These are phyloP conservation scores for Paraphoma chrysanthemicola DNA, from an alignment of 2,329 filamentous ascomycete genomes.

Conservation along the genomic window DNA sequence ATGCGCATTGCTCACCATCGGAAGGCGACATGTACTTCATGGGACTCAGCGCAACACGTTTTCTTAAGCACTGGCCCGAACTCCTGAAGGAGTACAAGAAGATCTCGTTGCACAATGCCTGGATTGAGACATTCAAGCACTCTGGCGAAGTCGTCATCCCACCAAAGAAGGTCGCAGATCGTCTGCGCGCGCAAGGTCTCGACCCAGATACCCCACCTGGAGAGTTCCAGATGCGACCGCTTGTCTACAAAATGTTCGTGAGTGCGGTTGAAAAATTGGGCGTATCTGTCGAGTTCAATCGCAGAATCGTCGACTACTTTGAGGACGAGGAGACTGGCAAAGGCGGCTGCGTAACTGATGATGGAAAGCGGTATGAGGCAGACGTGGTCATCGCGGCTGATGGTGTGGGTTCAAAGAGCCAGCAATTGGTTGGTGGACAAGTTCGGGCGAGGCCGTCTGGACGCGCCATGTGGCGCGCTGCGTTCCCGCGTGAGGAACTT, in stretches of 20 bases:
- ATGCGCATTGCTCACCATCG: slow-evolving; percentile 8
- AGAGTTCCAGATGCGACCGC: slow-evolving; percentile 63
- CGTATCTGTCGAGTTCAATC: slow-evolving; percentile 52
- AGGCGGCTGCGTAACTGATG: slow-evolving; percentile 44
- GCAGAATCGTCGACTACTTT: slow-evolving; percentile 53
- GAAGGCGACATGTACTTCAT: slow-evolving; percentile 67
- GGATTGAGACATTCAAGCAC: slow-evolving; percentile 64
- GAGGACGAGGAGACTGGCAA: slow-evolving; percentile 50
- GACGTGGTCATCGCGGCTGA: slow-evolving; percentile 51
- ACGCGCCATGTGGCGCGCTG: slow-evolving; percentile 50
- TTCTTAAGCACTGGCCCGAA: slow-evolving; percentile 64
- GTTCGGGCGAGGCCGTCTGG: slow-evolving; percentile 50
- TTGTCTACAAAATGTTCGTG: slow-evolving; percentile 64
- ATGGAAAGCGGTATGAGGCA: slow-evolving; percentile 52
- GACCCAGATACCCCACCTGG: slow-evolving; percentile 60
- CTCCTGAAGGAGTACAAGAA: slow-evolving; percentile 58
- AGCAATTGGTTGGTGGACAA: slow-evolving; percentile 54
- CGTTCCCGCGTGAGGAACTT: slow-evolving; percentile 52
- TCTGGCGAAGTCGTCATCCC: slow-evolving; percentile 58
- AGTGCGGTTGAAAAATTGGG: slow-evolving; percentile 56
- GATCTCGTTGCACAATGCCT: slow-evolving; percentile 62
- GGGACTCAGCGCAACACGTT: slow-evolving; percentile 62
- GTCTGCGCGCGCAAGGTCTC: slow-evolving; percentile 54
- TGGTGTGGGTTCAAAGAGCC: slow-evolving; percentile 54
- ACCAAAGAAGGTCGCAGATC: slow-evolving; percentile 58